phyloP scores from a whole-genome alignment of 2,329 filamentous ascomycete species.

The Leptodontidium sp. region DNA sequence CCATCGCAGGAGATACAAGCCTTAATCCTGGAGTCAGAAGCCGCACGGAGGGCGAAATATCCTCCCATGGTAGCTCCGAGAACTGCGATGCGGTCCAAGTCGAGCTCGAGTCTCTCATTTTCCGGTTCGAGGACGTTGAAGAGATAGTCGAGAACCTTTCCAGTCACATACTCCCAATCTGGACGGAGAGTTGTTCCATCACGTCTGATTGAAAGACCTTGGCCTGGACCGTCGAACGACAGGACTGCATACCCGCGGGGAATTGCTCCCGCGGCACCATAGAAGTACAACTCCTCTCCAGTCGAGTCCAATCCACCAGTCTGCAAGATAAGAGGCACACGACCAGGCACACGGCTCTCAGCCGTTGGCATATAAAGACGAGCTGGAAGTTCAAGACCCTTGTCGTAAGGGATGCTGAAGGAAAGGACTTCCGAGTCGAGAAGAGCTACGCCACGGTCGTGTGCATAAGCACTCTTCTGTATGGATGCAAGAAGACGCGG shows the following conservation, averaged over 20 bases:
- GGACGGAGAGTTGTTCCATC: conserved; percentile 35
- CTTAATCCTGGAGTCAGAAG: conserved; percentile 52
- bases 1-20: conserved; percentile 53
- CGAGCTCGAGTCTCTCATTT: conserved; percentile 38
- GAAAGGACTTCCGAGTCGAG: conserved; percentile 44
- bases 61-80: conserved; percentile 52
- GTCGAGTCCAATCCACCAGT: conserved; percentile 45
- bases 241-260: conserved; percentile 48
- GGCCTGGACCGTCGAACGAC: conserved; percentile 52
- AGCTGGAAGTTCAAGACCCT: conserved; percentile 47
- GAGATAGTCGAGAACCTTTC: conserved; percentile 40
- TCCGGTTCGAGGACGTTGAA: conserved; percentile 27
- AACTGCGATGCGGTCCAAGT: conserved; percentile 41
- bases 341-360: conserved; percentile 32
- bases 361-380: conserved; percentile 44
- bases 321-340: conserved; percentile 36
- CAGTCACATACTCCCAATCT: conserved; percentile 43
- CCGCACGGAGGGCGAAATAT: conserved; percentile 55
- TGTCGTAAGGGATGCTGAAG: conserved; percentile 52
- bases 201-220: conserved; percentile 45
- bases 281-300: conserved; percentile 47
- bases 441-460: conserved; percentile 43
- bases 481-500: conserved; percentile 42
- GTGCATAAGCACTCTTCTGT: conserved; percentile 41
- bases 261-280: conserved; percentile 34